phyloP scores from a whole-genome alignment of 2,329 filamentous ascomycete species.

The Penicillium thymicola region DNA sequence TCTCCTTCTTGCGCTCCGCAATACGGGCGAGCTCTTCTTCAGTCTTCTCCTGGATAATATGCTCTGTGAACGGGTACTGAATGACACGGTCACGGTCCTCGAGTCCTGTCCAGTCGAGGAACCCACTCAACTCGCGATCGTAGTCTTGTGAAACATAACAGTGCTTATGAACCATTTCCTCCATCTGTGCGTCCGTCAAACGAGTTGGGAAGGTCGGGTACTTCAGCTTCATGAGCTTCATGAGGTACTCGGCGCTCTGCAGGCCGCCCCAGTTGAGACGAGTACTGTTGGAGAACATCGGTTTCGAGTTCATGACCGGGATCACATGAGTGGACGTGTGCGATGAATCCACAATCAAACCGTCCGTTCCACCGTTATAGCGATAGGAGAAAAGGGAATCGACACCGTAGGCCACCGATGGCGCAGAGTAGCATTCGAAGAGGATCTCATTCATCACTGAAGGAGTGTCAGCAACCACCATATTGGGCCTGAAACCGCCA shows the following conservation, averaged over 20 bases:
- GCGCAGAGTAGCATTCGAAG: conserved; percentile 91
- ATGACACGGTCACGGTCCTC: conserved; percentile 86
- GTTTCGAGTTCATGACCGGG: conserved; percentile 82
- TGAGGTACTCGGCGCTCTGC: conserved; percentile 84
- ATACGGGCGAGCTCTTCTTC: conserved; percentile 88
- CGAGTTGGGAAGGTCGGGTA: conserved; percentile 88
- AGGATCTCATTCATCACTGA: conserved; percentile 94
- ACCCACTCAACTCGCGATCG: conserved; percentile 69
- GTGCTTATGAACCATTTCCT: conserved; percentile 81
- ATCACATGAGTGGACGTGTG: conserved; percentile 94
- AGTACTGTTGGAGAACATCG: conserved; percentile 79
- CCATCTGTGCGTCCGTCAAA: conserved; percentile 79
- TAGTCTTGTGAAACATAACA: conserved; percentile 87
- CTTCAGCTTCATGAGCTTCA: conserved; percentile 85
- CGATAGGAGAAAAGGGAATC: conserved; percentile 95
- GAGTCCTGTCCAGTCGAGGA: conserved; percentile 85
- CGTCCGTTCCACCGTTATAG: conserved; percentile 83
- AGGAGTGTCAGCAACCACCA: conserved; percentile 19
- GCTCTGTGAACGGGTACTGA: conserved; percentile 91
- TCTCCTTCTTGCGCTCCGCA: conserved; percentile 92
- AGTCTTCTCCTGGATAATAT: conserved; percentile 84
- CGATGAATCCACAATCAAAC: conserved; percentile 85
- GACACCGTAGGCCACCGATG: conserved; percentile 88
- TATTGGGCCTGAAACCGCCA: neutral
- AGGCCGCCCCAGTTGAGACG: conserved; percentile 92